Percentiles rank a stretch among this genome's conserved stretches.
Conservation (phyloP, 2,329 filamentous ascomycete species). For the Colletotrichum liaoningense region DNA sequence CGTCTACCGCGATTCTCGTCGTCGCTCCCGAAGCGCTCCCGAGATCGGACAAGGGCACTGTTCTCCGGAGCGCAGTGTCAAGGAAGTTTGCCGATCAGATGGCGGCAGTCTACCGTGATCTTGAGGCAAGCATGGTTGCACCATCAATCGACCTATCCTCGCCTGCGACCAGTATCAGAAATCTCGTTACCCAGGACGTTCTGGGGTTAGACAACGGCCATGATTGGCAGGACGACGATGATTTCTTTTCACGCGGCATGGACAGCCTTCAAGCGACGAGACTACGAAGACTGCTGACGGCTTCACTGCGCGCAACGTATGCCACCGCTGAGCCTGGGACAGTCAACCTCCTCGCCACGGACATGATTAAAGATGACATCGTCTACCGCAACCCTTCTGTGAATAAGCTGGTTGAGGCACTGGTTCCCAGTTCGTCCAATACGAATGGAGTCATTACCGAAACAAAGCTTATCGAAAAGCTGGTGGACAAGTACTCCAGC, state of each 20-base stretch:
- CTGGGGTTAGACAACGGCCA: too few relatives aligned
- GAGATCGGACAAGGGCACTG: slow-evolving; percentile 41
- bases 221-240: too few relatives aligned
- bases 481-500: slow-evolving; percentile 10
- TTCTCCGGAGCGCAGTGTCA: slow-evolving; percentile 39
- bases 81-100: slow-evolving; percentile 38
- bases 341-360: too few relatives aligned
- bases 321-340: too few relatives aligned
- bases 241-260: too few relatives aligned
- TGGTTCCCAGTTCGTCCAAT: slow-evolving; percentile 12
- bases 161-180: too few relatives aligned
- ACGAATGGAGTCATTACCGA: neutral
- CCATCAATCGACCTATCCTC: too few relatives aligned
- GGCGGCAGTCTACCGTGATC: slow-evolving; percentile 36
- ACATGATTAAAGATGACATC: neutral
- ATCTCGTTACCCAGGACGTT: too few relatives aligned
- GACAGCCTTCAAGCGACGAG: too few relatives aligned
- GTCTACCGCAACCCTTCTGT: slow-evolving; percentile 37
- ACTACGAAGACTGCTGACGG: too few relatives aligned
- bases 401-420: slow-evolving; percentile 25
- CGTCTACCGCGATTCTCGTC: slow-evolving; percentile 38
- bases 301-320: too few relatives aligned
- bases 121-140: neutral
- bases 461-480: neutral
- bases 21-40: slow-evolving; percentile 28